Percentiles rank a stretch among this genome's conserved stretches.
Evolutionary conservation across 2,329 filamentous ascomycete genomes (phyloP).

Genomic region (Sporothrix dimorphospora): DNA sequence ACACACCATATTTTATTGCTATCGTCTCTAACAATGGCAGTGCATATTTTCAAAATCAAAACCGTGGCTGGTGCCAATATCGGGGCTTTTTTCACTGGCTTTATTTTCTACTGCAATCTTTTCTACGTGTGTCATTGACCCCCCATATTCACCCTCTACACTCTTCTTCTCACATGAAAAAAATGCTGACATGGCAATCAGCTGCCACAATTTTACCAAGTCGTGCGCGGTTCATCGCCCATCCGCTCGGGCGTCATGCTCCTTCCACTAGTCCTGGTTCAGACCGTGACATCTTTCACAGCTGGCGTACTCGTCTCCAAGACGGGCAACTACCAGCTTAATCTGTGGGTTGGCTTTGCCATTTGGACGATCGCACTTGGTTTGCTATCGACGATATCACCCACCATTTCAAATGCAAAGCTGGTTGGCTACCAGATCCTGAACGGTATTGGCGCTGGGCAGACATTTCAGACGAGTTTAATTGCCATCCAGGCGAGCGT

Average conservation of each 20-base stretch:
- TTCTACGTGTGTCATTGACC: conserved; percentile 28
- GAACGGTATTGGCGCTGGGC: background rate
- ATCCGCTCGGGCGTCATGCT: conserved; percentile 30
- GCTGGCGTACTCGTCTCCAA: conserved; percentile 28
- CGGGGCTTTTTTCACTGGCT: conserved; percentile 32
- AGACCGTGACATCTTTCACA: conserved; percentile 31
- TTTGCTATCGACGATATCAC: background rate
- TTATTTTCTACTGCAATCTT: conserved; percentile 31
- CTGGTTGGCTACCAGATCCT: conserved; percentile 1
- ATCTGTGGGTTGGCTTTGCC: background rate
- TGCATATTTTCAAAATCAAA: conserved; percentile 30
- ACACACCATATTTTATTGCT: background rate
- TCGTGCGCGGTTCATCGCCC: conserved; percentile 31
- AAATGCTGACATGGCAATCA: background rate
- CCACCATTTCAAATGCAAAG: background rate
- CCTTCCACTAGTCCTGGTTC: conserved; percentile 29
- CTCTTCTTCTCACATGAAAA: background rate
- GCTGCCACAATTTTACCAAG: conserved; percentile 33
- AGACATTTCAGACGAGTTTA: background rate
- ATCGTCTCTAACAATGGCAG: background rate
- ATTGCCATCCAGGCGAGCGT: conserved; percentile 16
- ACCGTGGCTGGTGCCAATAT: conserved; percentile 26
- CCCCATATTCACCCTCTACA: background rate
- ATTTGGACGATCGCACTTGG: conserved; percentile 9
- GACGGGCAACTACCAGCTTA: conserved; percentile 28